A percentile compares a stretch with the other conserved stretches of the same genome.
Evolutionary conservation across 1,284 basidiomycete species (phyloP).

Genomic region (Ustilago shanxiensis): DNA sequence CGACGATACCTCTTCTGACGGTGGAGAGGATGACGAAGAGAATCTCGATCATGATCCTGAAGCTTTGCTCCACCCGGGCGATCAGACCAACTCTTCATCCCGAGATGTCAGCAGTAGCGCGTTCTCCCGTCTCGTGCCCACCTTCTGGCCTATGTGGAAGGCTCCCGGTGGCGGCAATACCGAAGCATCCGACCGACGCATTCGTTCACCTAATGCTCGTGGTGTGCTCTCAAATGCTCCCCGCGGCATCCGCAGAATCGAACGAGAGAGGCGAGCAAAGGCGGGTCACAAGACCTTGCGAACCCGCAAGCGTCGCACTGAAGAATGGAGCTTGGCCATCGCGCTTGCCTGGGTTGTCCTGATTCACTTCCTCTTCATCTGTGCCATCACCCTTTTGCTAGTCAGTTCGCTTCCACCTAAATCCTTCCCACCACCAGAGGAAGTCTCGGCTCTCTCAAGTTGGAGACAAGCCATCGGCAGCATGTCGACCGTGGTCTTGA

Average conservation of each 20-base stretch:
- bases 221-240: constrained; percentile 38
- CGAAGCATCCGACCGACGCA: constrained; percentile 6
- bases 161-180: constrained; percentile 36
- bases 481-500: constrained; percentile 13
- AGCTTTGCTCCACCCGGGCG: constrained; percentile 8
- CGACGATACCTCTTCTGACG: constrained; percentile 34
- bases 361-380: constrained; percentile 75
- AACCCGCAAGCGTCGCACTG: constrained; percentile 70
- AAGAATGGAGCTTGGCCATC: constrained; percentile 82
- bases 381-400: constrained; percentile 34
- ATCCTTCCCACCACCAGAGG: constrained; percentile 45
- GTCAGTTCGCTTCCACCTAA: constrained; percentile 32
- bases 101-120: constrained; percentile 60
- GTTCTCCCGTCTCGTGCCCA: constrained; percentile 57
- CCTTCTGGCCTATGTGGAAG: constrained; percentile 68
- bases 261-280: constrained; percentile 39
- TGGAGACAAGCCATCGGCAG: constrained; percentile 21
- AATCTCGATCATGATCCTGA: constrained; percentile 33
- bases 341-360: constrained; percentile 80
- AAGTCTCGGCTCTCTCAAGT: constrained; percentile 27
- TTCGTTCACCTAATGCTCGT: constrained; percentile 6
- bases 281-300: constrained; percentile 18
- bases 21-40: constrained; percentile 20
- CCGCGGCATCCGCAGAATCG: constrained; percentile 41
- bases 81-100: constrained; percentile 12